Base-by-base conservation (phyloP, 2,329 filamentous ascomycete species). In the Orbilia javanica region DNA sequence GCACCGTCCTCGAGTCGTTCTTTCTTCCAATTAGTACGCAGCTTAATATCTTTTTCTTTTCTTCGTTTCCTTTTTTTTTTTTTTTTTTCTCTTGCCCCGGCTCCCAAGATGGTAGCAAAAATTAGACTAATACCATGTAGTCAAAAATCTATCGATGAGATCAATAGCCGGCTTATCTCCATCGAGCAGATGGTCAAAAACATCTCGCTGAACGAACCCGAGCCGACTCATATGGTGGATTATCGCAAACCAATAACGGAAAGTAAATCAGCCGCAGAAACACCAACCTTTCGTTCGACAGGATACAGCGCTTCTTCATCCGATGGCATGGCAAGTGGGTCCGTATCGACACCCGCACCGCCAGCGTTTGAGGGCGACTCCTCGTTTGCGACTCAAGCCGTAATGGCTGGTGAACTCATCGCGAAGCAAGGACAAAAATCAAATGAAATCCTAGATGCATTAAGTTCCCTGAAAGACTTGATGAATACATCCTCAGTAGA, bases 11-110 rank as follows among this genome's bases (percentile, higher is more conserved):
- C 57, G 74, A 67, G 74, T 78, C 31, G 67, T 78, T 36, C 67
- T 78, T 22, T 78, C 74, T 57, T 72, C 74, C 2, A 78, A 78
- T 53, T 78, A 78, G 74, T 78, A 78, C 52, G 73, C 31, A 25
- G 31, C 20, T 60, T 42, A 13, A 60, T 25, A 15, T 11, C 20
- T 60, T 34, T 42, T 25, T 4, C 27, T 60, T 27, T 42, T 20
- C 20, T 60, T n/a, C n/a, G n/a, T n/a, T n/a, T n/a, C n/a, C 20
- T 60, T 34, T 42, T 25, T 4, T 39, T 60, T 27, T 42, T 20
- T 13, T 60, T n/a, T n/a, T n/a, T n/a, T n/a, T n/a, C n/a, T n/a
- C n/a, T n/a, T n/a, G n/a, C n/a, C n/a, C 25, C 11, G 1, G 22
- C 55, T 25, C n/a, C 55, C 55, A 60, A 42, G 11, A 60, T 60